Evolutionary conservation across 805 yeast genomes (phyloP).

Genomic region (Torulaspora delbrueckii): DNA sequence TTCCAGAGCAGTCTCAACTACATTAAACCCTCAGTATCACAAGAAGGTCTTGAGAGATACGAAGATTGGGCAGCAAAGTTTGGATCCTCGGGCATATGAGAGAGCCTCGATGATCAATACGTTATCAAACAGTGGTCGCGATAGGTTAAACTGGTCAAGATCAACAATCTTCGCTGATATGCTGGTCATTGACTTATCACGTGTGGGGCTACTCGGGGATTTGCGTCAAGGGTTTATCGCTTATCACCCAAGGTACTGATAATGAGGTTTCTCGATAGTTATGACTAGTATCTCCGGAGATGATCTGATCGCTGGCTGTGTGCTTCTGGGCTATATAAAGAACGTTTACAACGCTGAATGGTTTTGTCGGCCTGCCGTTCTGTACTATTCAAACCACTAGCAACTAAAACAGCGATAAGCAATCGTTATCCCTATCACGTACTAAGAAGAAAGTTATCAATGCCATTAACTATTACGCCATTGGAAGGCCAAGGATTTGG

Average conservation of each 20-base stretch:
- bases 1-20: conserved; percentile 69
- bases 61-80: conserved; percentile 84
- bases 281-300: neutral
- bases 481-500: conserved; percentile 50
- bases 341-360: neutral
- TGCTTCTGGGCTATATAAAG: neutral
- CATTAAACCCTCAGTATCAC: conserved; percentile 83
- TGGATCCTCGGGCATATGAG: conserved; percentile 81
- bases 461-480: conserved; percentile 21
- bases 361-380: neutral
- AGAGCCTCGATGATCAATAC: neutral
- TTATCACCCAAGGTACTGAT: neutral
- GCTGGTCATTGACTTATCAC: neutral
- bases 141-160: neutral
- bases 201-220: neutral
- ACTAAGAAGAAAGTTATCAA: neutral
- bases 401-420: neutral
- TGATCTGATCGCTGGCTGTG: neutral
- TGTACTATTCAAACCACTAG: neutral
- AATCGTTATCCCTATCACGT: neutral
- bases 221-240: conserved; percentile 4
- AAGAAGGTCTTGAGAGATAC: conserved; percentile 70
- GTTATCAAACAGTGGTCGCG: neutral
- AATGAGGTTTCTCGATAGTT: neutral
- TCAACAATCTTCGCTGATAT: neutral